A percentile compares a stretch with the other conserved stretches of the same genome.
These are phyloP conservation scores for Aspergillus quadrilineatus DNA, from an alignment of 2,329 filamentous ascomycete species.

Conservation along the genomic window DNA sequence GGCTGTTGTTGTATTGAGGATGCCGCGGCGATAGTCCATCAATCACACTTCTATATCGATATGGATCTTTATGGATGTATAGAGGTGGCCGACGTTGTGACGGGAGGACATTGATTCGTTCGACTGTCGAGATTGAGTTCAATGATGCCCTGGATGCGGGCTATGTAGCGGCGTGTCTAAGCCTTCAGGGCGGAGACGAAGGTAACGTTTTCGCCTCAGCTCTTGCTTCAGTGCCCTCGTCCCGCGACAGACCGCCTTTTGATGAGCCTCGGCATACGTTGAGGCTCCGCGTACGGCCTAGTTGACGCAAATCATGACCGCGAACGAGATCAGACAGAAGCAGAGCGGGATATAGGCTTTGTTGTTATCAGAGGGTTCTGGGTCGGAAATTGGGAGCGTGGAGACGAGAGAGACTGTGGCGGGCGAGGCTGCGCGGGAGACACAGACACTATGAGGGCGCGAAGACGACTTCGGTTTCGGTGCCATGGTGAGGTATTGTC, in stretches of 20 bases:
- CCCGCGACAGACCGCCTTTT: not conserved
- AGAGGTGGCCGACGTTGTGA: not conserved
- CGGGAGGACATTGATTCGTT: not conserved
- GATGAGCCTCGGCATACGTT: not conserved
- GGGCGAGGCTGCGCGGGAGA: conserved; percentile 17
- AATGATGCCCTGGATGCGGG: not conserved
- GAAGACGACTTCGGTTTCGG: conserved; percentile 18
- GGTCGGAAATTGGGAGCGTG: conserved; percentile 5
- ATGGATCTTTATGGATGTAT: not conserved
- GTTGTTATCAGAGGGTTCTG: conserved; percentile 31
- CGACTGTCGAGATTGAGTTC: not conserved
- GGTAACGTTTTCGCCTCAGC: not conserved
- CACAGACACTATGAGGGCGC: conserved; percentile 12
- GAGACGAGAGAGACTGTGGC: conserved; percentile 10
- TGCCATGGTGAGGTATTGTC: conserved; percentile 15
- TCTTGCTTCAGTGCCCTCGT: not conserved
- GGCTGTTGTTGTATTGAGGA: not conserved
- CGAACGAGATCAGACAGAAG: conserved; percentile 39
- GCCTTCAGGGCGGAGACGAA: not conserved
- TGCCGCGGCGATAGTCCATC: not conserved
- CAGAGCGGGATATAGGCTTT: conserved; percentile 38
- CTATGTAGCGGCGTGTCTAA: not conserved
- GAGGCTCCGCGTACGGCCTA: conserved; percentile 16
- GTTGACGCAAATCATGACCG: conserved; percentile 38
- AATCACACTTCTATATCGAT: not conserved